Evolutionary conservation across 768 basidiomycete species (phyloP).

Genomic region (Pisolithus tinctorius): DNA sequence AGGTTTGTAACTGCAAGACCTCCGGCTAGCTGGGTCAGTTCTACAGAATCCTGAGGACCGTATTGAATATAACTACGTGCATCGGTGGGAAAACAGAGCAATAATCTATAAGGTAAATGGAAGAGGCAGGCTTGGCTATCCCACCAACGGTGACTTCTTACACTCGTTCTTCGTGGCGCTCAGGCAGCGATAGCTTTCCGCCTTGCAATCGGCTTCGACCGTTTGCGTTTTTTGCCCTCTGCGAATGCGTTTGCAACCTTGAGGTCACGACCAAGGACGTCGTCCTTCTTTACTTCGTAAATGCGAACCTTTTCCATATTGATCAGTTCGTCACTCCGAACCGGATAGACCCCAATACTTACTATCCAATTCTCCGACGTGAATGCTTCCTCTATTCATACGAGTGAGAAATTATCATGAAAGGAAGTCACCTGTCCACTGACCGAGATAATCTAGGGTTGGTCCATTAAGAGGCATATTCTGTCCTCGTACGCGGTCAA

Average conservation of each 20-base stretch:
- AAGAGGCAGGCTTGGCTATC: neutral
- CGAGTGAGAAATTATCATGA: slow-evolving; percentile 2
- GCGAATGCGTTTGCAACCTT: slow-evolving; percentile 83
- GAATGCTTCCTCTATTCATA: slow-evolving; percentile 81
- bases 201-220: slow-evolving; percentile 58
- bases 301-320: slow-evolving; percentile 62
- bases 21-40: too few species aligned
- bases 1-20: too few species aligned
- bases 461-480: slow-evolving; percentile 69
- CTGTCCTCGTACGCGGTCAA: slow-evolving; percentile 89
- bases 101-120: too few species aligned
- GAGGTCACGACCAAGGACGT: slow-evolving; percentile 81
- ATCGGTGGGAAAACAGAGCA: too few species aligned
- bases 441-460: slow-evolving; percentile 83
- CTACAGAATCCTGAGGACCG: too few species aligned
- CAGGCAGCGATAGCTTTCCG: slow-evolving; percentile 36
- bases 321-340: neutral
- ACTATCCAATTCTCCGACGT: slow-evolving; percentile 99
- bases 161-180: slow-evolving; percentile 8
- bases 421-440: slow-evolving; percentile 20
- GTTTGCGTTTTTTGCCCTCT: slow-evolving; percentile 86
- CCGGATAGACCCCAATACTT: slow-evolving; percentile 21
- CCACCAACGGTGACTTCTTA: neutral
- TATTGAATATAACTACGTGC: too few species aligned
- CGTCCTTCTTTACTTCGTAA: slow-evolving; percentile 92